These are phyloP conservation scores for Ulvella scutata DNA, from an alignment of 139 green algal genomes.

Conservation along the genomic window DNA sequence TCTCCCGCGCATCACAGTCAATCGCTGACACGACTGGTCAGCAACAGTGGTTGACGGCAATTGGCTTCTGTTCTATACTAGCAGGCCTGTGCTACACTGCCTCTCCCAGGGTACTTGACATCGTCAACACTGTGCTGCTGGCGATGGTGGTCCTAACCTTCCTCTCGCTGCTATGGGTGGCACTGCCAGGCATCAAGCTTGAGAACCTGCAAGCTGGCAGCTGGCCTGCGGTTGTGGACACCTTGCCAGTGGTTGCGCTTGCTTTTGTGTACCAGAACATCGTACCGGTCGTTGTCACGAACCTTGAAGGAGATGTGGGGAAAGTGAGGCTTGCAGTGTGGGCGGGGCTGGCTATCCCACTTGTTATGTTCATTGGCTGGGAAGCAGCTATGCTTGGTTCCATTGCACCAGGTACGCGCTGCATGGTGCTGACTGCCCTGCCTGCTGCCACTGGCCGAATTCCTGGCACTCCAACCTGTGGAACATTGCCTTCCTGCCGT, in stretches of 20 bases:
- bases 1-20: slow-evolving; percentile 21
- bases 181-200: slow-evolving; percentile 11
- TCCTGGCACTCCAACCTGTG: no score
- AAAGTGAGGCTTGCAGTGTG: slow-evolving; percentile 36
- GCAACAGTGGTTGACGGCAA: background rate
- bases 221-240: slow-evolving; percentile 36
- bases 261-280: slow-evolving; percentile 67
- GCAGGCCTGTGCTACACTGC: slow-evolving; percentile 37
- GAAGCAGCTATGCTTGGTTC: slow-evolving; percentile 53
- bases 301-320: slow-evolving; percentile 33
- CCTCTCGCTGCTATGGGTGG: slow-evolving; percentile 23
- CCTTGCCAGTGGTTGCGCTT: slow-evolving; percentile 51
- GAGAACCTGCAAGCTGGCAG: slow-evolving; percentile 20
- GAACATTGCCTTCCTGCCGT: no score
- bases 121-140: slow-evolving; percentile 32
- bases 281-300: slow-evolving; percentile 23
- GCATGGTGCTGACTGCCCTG: no score
- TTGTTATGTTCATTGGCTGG: slow-evolving; percentile 70
- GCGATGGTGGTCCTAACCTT: slow-evolving; percentile 27
- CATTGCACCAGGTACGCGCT: background rate
- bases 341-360: slow-evolving; percentile 33
- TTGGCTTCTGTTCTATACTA: slow-evolving; percentile 20
- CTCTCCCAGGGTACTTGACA: slow-evolving; percentile 22
- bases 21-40: slow-evolving; percentile 2
- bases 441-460: no score